Conservation (phyloP, 2,329 filamentous ascomycete species). For the Pseudopyrenochaeta lycopersici region DNA sequence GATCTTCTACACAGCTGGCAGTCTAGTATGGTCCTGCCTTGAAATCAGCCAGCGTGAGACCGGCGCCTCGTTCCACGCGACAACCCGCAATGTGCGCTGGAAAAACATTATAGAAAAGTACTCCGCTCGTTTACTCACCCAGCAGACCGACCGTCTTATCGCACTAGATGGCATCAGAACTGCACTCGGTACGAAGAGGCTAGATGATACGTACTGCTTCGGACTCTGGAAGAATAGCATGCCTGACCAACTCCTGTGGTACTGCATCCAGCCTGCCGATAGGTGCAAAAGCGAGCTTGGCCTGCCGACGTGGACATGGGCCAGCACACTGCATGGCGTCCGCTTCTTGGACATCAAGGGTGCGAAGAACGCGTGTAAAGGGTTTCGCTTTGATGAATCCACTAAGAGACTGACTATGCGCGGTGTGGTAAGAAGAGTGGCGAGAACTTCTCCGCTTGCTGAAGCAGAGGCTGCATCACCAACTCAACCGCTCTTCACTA, state of each 20-base stretch:
- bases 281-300: constrained; percentile 10
- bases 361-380: constrained; percentile 22
- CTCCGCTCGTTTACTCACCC: constrained; percentile 14
- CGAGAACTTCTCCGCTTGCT: constrained; percentile 1
- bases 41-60: constrained; percentile 30
- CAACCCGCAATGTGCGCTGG: constrained; percentile 30
- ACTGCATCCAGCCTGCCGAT: constrained; percentile 16
- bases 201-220: constrained; percentile 17
- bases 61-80: constrained; percentile 26
- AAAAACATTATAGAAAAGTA: constrained; percentile 31
- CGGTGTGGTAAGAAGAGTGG: constrained; percentile 6
- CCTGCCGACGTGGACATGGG: constrained; percentile 32
- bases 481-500: no score
- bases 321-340: constrained; percentile 25
- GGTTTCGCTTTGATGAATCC: constrained; percentile 18
- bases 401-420: constrained; percentile 13
- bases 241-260: constrained; percentile 33
- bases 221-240: constrained; percentile 31
- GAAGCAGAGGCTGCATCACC: background rate
- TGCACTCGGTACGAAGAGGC: constrained; percentile 12
- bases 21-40: constrained; percentile 32
- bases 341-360: constrained; percentile 27
- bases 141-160: constrained; percentile 24
- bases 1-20: constrained; percentile 28
- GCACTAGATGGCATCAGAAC: constrained; percentile 18